Evolutionary conservation across 192 early-diverging fungal species (phyloP), one percentile per base, ranked within the genome.

Genomic region (Gryganskiella cystojenkinii): DNA sequence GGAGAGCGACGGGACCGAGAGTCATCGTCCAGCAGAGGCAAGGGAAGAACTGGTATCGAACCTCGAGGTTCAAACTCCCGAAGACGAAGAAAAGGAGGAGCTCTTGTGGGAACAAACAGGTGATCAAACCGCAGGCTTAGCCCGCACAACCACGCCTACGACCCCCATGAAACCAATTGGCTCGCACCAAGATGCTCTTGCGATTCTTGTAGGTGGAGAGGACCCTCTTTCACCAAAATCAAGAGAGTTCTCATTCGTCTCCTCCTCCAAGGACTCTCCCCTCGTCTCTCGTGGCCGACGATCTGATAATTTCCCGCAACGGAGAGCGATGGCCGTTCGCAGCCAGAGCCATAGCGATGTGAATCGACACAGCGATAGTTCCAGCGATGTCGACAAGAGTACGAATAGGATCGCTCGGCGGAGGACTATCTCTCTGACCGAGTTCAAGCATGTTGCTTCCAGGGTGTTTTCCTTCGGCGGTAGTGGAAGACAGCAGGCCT

Each of bases 231-330:
- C 66, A 37, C 46, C 67, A 45, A 60, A 70, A 25, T 44, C 56
- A 4, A 67, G 56, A n/a, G 54, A 67, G 0, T 67, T 56, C 37
- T 47, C 31, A 17, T 56, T 67, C 47, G 52, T n/a, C n/a, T n/a
- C n/a, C n/a, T n/a, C n/a, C n/a, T 40, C 56, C 1, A 58, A 56
- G 56, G 46, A 59, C 22, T 35, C 19, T 43, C 25, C 56, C 20
- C 7, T 61, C 19, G 51, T 55, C 1, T 10, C 56, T 1, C 28
- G 66, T 9, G 45, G 56, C 8, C 46, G 66, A 43, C 55, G 55
- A n/a, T 68, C 66, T 0, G 66, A 68, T 27, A 51, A 51, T 7
- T 59, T 68, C 25, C 66, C 66, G 19, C 66, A 59, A 52, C 57
- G 57, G 56, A 34, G 66, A 35, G 51, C 56, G 0, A 37, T 68